Percentiles rank a stretch among this genome's conserved stretches.
Conservation (phyloP, 768 basidiomycete genomes). For the Candolleomyces efflorescens region DNA sequence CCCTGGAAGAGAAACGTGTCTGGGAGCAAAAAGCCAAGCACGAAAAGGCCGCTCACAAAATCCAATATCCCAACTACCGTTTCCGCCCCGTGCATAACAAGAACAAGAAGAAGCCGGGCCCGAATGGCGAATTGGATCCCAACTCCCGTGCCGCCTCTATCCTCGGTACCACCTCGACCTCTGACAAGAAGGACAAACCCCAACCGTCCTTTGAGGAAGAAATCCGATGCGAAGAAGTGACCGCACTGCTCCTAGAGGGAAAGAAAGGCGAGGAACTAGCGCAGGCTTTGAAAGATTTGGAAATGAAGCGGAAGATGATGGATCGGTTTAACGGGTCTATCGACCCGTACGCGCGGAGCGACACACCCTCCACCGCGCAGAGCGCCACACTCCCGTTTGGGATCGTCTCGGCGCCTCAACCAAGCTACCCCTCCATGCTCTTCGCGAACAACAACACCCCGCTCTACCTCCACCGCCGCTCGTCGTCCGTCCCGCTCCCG, state of each 20-base stretch:
- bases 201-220: conserved; percentile 47
- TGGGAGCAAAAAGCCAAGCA: conserved; percentile 74
- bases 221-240: conserved; percentile 65
- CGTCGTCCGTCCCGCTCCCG: conserved; percentile 62
- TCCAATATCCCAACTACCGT: conserved; percentile 62
- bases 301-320: conserved; percentile 25
- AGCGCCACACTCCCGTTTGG: conserved; percentile 11
- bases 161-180: not conserved
- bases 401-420: conserved; percentile 12
- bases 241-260: conserved; percentile 58
- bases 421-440: conserved; percentile 9
- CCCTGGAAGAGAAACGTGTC: conserved; percentile 62
- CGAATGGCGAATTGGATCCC: conserved; percentile 2
- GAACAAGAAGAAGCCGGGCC: conserved; percentile 29
- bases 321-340: not conserved
- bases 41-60: conserved; percentile 70
- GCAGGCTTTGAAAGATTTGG: conserved; percentile 52
- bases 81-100: conserved; percentile 54
- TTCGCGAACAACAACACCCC: conserved; percentile 9
- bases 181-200: conserved; percentile 30
- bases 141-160: conserved; percentile 1
- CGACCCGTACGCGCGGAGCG: not conserved
- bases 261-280: conserved; percentile 70
- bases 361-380: conserved; percentile 8
- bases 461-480: conserved; percentile 43